Base-by-base conservation (phyloP, 768 basidiomycete genomes). In the Suillus clintonianus region DNA sequence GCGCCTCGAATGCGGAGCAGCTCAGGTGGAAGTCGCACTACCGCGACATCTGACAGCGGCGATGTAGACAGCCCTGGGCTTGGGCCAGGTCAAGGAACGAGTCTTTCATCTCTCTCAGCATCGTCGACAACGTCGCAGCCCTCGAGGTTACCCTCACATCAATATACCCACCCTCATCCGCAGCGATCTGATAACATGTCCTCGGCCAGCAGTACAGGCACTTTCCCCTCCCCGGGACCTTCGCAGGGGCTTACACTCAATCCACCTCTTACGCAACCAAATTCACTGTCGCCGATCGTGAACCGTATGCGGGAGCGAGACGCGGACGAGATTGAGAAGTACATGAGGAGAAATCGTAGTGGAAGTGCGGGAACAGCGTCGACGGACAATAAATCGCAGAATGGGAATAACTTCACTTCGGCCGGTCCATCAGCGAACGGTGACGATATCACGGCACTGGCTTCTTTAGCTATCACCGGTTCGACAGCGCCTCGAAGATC, bases 281-380 rank as follows among this genome's bases (percentile, higher is more conserved):
- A 83, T 48, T 86, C 86, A 27, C 74, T 94, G 60, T 91, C 93
- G 4, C 93, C 92, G 3, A 85, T 95, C 62, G 90, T 89, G 34
- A 89, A 80, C 68, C 89, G 92, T 39, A 89, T 95, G 82, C 86
- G 88, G 68, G 90, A 93, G 76, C 83, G 87, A 62, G 93, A 95
- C 72, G 92, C 92, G 22, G 90, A 90, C 72, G 94, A 93, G 42
- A 92, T 91, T 82, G 92, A 93, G 74, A 91, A 93, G 70, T 95
- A 93, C 72, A 81, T 92, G 73, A 82, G 85, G 65, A 85, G 93
- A 62, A 91, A 91, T 79, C 85, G 93, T 62, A 94, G 92, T 71
- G 92, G 90, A 57, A 92, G 91, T 69, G 87, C 83, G 61, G 87
- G 86, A 50, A 89, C 88, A 30, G 82, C 89, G 22, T 91, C 90